Base-by-base conservation (phyloP, 2,329 filamentous ascomycete species). In the Aspergillus amoenus region DNA sequence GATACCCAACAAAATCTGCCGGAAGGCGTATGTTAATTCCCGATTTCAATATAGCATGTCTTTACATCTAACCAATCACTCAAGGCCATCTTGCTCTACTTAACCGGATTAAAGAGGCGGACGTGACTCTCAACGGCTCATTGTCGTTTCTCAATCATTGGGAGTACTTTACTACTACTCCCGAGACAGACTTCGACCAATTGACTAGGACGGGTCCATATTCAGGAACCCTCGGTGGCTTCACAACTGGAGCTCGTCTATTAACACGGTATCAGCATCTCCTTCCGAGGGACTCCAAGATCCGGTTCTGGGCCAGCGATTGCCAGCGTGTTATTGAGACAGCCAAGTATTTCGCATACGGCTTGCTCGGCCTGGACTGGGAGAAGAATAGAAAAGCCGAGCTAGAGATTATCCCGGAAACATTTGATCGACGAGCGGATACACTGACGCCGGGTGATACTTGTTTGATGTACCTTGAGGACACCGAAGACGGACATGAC, bases 391-490 rank as follows among this genome's bases (percentile, higher is more conserved):
- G 62, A 18, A 65, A 63, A 65, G 77, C 78, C 3, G 70, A 66
- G n/a, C 69, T 86, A 15, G 70, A 82, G 18, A 66, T 85, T 50
- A 81, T 86, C 37, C 79, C 82, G 0, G 83, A 86, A 64, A 77
- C 73, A 3, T 64, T 69, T 13, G 77, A 79, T n/a, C 75, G 72
- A 34, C 79, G 79, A 3, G 82, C 75, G 0, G 73, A 86, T 60
- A 85, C 83, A 0, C 72, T 86, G 18, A 86, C 83, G 0, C 82
- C 84, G 0, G 82, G 83, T 8, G 73, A 78, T 60, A 77, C 76
- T 0, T 79, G 77, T 60, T 53, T 66, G 17, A 69, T 60, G 5
- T 78, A 79, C 53, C 52, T 73, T 18, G 66, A 71, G 27, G 76
- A 79, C 52, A 59, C 57, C 3, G 58, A 58, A 7, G 60, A 76